A percentile compares a stretch with the other conserved stretches of the same genome.
Conservation (phyloP, 2,329 filamentous ascomycete species). For the Calonectria pteridis region DNA sequence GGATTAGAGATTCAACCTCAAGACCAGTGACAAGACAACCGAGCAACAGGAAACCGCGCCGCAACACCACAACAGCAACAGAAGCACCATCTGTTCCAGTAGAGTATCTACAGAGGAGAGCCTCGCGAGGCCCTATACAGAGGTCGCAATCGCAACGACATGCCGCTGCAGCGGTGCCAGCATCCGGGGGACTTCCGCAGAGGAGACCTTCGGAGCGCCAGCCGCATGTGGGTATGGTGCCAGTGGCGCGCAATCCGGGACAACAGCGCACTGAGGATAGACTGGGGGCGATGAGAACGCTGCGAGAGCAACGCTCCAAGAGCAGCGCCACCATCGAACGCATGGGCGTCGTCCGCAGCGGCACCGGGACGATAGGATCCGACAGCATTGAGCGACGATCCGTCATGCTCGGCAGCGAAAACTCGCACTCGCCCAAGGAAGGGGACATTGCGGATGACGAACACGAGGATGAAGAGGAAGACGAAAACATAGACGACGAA, state of each 20-base stretch:
- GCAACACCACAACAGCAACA: not conserved
- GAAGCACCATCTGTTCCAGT: not conserved
- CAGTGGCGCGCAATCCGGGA: not conserved
- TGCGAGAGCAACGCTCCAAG: not conserved
- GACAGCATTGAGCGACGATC: conserved; percentile 36
- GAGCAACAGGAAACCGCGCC: not conserved
- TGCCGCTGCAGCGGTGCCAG: not conserved
- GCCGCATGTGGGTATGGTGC: not conserved
- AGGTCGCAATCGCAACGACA: not conserved
- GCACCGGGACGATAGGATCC: conserved; percentile 32
- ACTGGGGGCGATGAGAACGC: not conserved
- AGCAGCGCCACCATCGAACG: conserved; percentile 30
- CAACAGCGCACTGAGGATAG: not conserved
- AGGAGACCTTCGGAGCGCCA: not conserved
- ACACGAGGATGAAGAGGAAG: not conserved
- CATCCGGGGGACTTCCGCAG: not conserved
- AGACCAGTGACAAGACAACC: not conserved
- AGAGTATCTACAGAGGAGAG: conserved; percentile 10
- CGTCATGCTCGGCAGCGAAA: conserved; percentile 27
- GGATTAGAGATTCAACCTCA: not conserved
- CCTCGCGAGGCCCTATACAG: not conserved
- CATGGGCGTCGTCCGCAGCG: conserved; percentile 36
- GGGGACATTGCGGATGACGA: not conserved
- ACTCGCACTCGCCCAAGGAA: not conserved
- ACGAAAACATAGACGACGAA: conserved; percentile 2